Evolutionary conservation across 164 flowering plant genomes (phyloP).

Genomic region (Vitis rupestris): DNA sequence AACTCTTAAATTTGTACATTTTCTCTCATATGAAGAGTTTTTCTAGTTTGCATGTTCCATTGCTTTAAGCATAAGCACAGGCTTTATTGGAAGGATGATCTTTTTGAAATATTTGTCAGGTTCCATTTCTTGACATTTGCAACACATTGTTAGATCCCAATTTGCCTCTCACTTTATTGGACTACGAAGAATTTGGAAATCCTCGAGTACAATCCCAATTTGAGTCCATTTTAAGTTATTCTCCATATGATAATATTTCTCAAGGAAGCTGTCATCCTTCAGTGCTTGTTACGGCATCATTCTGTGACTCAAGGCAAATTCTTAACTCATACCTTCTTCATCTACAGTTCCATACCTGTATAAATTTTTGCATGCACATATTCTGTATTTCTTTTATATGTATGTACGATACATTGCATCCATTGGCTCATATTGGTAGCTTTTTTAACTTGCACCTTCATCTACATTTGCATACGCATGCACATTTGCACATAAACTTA

Average conservation of each 20-base stretch:
- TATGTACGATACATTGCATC: too few species aligned
- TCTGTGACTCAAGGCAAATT: conserved; percentile 75
- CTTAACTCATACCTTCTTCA: not conserved
- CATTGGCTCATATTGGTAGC: too few species aligned
- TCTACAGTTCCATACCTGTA: not conserved
- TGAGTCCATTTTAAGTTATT: conserved; percentile 54
- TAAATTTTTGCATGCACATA: not conserved
- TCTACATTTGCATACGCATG: not conserved
- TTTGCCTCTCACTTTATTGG: conserved; percentile 83
- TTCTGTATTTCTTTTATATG: not conserved
- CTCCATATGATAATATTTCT: conserved; percentile 81
- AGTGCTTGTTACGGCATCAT: conserved; percentile 71
- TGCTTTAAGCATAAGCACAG: not conserved
- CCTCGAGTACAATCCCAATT: conserved; percentile 55
- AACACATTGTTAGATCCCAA: conserved; percentile 79
- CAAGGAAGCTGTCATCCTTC: conserved; percentile 61
- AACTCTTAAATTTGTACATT: not conserved
- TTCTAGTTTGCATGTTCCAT: not conserved
- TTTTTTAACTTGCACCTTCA: too few species aligned
- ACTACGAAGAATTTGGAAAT: conserved; percentile 92
- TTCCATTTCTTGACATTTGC: conserved; percentile 92
- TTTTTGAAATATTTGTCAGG: conserved; percentile 42
- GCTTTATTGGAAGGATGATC: conserved; percentile 10
- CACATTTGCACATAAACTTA: not conserved
- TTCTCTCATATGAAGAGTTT: not conserved